phyloP scores from a whole-genome alignment of 192 early-diverging fungal species.

The Endogone sp. region DNA sequence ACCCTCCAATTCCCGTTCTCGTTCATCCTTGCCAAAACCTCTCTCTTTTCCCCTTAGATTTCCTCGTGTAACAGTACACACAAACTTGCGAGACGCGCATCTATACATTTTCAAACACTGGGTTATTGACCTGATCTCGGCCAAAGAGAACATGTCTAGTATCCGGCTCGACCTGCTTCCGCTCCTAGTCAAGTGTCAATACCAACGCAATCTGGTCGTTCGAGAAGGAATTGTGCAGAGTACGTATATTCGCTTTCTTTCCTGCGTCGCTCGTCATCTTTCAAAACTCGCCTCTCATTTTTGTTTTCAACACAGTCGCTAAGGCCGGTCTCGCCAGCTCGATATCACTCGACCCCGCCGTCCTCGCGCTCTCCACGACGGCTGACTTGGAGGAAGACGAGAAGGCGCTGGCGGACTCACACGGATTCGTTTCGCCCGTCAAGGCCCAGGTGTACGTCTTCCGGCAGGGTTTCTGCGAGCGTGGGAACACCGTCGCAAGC shows the following conservation, averaged over 20 bases:
- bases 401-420: slow-evolving; percentile 28
- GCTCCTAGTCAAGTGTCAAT: slow-evolving; percentile 81
- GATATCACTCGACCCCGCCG: not conserved
- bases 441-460: slow-evolving; percentile 54
- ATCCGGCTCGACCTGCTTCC: slow-evolving; percentile 84
- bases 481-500: slow-evolving; percentile 76
- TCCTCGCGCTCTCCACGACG: slow-evolving; percentile 31
- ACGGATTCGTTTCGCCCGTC: slow-evolving; percentile 30
- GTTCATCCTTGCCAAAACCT: not conserved
- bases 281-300: too few relatives aligned
- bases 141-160: slow-evolving; percentile 64
- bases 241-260: slow-evolving; percentile 29
- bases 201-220: slow-evolving; percentile 63
- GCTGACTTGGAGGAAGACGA: slow-evolving; percentile 33
- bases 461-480: slow-evolving; percentile 69
- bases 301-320: not conserved
- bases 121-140: slow-evolving; percentile 80
- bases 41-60: slow-evolving; percentile 61
- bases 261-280: too few relatives aligned
- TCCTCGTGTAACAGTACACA: slow-evolving; percentile 72
- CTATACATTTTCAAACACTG: slow-evolving; percentile 91
- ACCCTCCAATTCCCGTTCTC: not conserved
- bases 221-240: slow-evolving; percentile 62
- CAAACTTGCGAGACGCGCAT: slow-evolving; percentile 86
- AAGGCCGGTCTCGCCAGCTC: not conserved